Conservation (phyloP, 495 filamentous ascomycete species). For the Melanomma pulvis-pyrius region DNA sequence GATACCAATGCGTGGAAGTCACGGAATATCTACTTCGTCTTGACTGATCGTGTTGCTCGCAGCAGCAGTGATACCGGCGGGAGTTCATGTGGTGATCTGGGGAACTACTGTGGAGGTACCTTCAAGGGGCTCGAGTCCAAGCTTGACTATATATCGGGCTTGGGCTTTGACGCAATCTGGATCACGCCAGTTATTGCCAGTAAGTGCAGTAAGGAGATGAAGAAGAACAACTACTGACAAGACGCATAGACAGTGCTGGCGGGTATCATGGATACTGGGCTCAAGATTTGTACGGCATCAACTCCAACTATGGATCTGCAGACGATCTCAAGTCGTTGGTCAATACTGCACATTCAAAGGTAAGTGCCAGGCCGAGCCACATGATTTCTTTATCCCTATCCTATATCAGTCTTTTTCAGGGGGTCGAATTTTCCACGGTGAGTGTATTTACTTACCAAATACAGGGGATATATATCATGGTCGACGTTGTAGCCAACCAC, state of each 20-base stretch:
- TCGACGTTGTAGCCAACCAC: conserved; percentile 82
- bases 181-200: conserved; percentile 43
- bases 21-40: conserved; percentile 22
- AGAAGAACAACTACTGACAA: conserved; percentile 36
- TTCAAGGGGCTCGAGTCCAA: conserved; percentile 72
- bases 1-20: conserved; percentile 39
- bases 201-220: not conserved
- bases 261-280: conserved; percentile 78
- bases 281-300: conserved; percentile 64
- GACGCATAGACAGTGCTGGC: conserved; percentile 4
- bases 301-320: conserved; percentile 66
- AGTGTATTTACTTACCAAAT: not conserved
- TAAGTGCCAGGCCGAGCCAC: not conserved
- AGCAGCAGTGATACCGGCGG: conserved; percentile 66
- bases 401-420: too few relatives aligned
- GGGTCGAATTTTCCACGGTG: too few relatives aligned
- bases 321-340: conserved; percentile 62
- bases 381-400: too few relatives aligned
- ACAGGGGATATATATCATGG: conserved; percentile 62
- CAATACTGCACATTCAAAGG: conserved; percentile 10
- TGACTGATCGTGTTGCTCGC: conserved; percentile 50
- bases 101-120: conserved; percentile 75
- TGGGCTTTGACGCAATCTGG: conserved; percentile 70
- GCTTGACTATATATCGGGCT: conserved; percentile 70
- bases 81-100: conserved; percentile 51